Conservation (phyloP, 2,329 filamentous ascomycete genomes). For the Pochonia chlamydosporia region DNA sequence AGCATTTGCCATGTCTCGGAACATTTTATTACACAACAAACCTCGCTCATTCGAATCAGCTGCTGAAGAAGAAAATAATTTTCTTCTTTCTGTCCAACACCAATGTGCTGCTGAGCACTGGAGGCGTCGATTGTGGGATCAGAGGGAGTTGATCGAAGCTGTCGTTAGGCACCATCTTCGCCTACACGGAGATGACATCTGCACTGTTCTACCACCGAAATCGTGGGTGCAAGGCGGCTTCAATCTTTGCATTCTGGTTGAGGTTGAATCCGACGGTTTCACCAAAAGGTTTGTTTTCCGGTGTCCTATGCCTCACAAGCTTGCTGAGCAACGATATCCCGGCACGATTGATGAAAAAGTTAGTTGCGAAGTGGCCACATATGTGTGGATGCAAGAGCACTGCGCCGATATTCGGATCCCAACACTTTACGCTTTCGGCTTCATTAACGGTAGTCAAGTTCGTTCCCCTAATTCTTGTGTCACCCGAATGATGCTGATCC, state of each 20-base stretch:
- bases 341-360: conserved; percentile 28
- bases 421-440: conserved; percentile 15
- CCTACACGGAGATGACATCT: conserved; percentile 9
- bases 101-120: conserved; percentile 8
- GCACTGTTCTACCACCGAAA: conserved; percentile 9
- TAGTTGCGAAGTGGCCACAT: conserved; percentile 24
- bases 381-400: conserved; percentile 25
- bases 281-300: conserved; percentile 8
- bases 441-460: conserved; percentile 12
- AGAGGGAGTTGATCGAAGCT: conserved; percentile 9
- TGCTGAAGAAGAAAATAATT: conserved; percentile 8
- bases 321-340: conserved; percentile 12
- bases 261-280: conserved; percentile 2
- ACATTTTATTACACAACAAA: conserved; percentile 1
- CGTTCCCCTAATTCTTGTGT: conserved; percentile 1
- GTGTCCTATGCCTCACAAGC: conserved; percentile 14
- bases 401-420: conserved; percentile 23
- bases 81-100: conserved; percentile 8
- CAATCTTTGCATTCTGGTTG: conserved; percentile 14
- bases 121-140: conserved; percentile 9
- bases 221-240: conserved; percentile 15
- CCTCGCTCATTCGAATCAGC: conserved; percentile 8
- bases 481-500: neutral
- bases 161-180: conserved; percentile 12
- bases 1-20: conserved; percentile 1